These are phyloP conservation scores for Cladophialophora chaetospira DNA, from an alignment of 2,329 filamentous ascomycete species.

Conservation along the genomic window DNA sequence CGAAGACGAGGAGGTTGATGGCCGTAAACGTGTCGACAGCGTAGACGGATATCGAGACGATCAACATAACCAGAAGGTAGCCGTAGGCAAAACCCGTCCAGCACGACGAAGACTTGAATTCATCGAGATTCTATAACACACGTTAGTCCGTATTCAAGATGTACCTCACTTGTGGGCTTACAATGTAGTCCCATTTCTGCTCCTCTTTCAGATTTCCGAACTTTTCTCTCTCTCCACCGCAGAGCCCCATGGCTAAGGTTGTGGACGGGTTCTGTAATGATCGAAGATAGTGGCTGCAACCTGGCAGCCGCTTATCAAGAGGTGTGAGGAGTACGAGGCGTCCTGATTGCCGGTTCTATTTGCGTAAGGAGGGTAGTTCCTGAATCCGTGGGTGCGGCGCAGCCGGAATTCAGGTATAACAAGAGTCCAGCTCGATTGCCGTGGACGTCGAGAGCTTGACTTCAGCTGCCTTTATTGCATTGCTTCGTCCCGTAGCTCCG, in stretches of 20 bases:
- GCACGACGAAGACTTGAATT: slow-evolving; percentile 83
- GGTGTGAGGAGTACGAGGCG: not conserved
- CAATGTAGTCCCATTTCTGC: slow-evolving; percentile 94
- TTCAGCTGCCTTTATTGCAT: slow-evolving; percentile 26
- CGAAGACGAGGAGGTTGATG: slow-evolving; percentile 84
- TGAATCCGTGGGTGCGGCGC: slow-evolving; percentile 23
- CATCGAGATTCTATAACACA: slow-evolving; percentile 55
- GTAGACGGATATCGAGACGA: slow-evolving; percentile 82
- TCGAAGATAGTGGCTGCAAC: slow-evolving; percentile 22
- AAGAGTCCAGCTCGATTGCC: slow-evolving; percentile 34
- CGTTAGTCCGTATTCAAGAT: slow-evolving; percentile 12
- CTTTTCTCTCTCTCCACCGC: slow-evolving; percentile 61
- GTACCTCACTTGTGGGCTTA: slow-evolving; percentile 46
- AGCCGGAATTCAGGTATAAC: slow-evolving; percentile 29
- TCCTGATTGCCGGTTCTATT: not conserved
- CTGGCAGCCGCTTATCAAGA: slow-evolving; percentile 26
- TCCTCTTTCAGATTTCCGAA: slow-evolving; percentile 70
- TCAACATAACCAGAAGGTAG: slow-evolving; percentile 78
- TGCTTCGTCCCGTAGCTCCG: slow-evolving; percentile 1
- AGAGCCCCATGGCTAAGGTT: slow-evolving; percentile 64
- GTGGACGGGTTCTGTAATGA: slow-evolving; percentile 3
- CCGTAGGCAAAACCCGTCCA: slow-evolving; percentile 76
- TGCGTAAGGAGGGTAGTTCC: not conserved
- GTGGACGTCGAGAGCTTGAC: slow-evolving; percentile 8
- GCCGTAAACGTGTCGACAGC: slow-evolving; percentile 90